Conservation (phyloP, 2,329 filamentous ascomycete species). For the Phoma sp. region DNA sequence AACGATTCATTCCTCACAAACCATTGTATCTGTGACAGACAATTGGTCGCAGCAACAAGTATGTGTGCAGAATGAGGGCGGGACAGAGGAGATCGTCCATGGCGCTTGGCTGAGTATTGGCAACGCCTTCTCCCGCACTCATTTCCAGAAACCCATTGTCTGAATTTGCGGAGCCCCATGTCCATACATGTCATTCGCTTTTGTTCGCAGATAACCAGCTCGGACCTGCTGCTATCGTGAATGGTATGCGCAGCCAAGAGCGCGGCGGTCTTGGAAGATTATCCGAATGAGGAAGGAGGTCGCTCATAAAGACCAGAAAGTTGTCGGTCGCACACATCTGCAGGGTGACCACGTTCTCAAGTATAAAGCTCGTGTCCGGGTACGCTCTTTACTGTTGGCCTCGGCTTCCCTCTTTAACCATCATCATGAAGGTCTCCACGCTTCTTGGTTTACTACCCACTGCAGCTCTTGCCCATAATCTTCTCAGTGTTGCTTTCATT, state of each 20-base stretch:
- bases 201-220: constrained; percentile 15
- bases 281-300: constrained; percentile 15
- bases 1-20: too few species aligned
- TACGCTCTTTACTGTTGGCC: not conserved
- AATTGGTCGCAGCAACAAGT: not conserved
- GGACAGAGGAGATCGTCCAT: constrained; percentile 5
- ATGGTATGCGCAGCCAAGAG: constrained; percentile 8
- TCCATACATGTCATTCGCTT: not conserved
- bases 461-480: constrained; percentile 33
- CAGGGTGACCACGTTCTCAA: not conserved
- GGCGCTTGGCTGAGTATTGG: constrained; percentile 3
- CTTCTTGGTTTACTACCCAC: constrained; percentile 35
- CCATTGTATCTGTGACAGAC: too few species aligned
- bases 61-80: not conserved
- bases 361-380: constrained; percentile 3
- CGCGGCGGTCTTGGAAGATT: constrained; percentile 13
- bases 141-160: not conserved
- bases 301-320: constrained; percentile 3
- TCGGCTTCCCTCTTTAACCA: not conserved
- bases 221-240: constrained; percentile 16
- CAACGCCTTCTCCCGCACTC: constrained; percentile 6
- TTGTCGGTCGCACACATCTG: not conserved
- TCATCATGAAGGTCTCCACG: constrained; percentile 34
- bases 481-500: constrained; percentile 37
- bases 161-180: not conserved